These are phyloP conservation scores for Syzygium oleosum DNA, from an alignment of 345 rosid species.

Conservation along the genomic window DNA sequence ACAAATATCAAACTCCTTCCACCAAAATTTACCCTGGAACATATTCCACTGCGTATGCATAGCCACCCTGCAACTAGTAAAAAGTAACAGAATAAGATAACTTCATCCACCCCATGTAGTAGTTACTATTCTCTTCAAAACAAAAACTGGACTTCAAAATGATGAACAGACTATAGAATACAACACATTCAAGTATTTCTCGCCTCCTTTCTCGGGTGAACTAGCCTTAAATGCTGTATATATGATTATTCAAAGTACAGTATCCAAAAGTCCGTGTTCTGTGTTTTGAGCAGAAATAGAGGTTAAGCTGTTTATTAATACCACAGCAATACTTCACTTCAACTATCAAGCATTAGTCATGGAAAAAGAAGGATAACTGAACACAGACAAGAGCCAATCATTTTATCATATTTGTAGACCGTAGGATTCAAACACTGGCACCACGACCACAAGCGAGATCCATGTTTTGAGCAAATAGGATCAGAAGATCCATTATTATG, in stretches of 20 bases:
- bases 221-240: background rate
- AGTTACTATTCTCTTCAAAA: background rate
- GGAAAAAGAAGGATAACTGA: background rate
- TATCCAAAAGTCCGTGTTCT: background rate
- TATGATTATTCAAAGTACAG: background rate
- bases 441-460: background rate
- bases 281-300: background rate
- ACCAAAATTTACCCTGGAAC: background rate
- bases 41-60: background rate
- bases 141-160: background rate
- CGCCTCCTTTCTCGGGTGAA: background rate
- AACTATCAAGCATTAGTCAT: background rate
- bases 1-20: background rate
- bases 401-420: background rate
- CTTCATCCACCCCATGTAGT: background rate
- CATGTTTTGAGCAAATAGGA: background rate
- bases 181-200: background rate
- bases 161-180: background rate
- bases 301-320: background rate
- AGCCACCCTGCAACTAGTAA: background rate
- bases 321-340: background rate
- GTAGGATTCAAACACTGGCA: background rate
- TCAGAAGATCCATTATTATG: background rate
- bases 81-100: background rate
- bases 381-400: background rate